phyloP scores from a whole-genome alignment of 2,329 filamentous ascomycete genomes.

The Elsinoe necatrix region DNA sequence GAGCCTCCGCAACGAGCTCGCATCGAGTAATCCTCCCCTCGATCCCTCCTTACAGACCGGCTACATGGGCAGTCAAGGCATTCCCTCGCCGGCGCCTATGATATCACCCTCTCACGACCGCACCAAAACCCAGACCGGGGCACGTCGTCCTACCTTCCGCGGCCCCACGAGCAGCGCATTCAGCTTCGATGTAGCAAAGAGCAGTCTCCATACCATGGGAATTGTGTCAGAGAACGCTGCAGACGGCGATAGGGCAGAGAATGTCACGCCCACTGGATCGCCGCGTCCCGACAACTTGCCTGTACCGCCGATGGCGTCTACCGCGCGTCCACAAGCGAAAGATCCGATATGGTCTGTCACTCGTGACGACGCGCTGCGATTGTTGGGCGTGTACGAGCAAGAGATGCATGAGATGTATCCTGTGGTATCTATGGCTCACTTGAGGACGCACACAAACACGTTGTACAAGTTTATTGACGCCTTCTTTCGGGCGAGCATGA shows the following conservation, averaged over 20 bases:
- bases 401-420: slow-evolving; percentile 92
- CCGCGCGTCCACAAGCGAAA: slow-evolving; percentile 30
- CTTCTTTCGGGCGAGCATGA: slow-evolving; percentile 50
- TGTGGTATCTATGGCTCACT: slow-evolving; percentile 62
- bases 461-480: slow-evolving; percentile 68
- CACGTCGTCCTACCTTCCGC: slow-evolving; percentile 55
- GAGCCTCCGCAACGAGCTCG: slow-evolving; percentile 49
- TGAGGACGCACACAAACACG: slow-evolving; percentile 61
- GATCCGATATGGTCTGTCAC: slow-evolving; percentile 76
- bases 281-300: slow-evolving; percentile 29
- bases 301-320: slow-evolving; percentile 33
- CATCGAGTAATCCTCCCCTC: slow-evolving; percentile 29
- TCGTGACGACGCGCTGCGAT: slow-evolving; percentile 68
- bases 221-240: slow-evolving; percentile 63
- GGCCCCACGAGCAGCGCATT: slow-evolving; percentile 81
- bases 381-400: slow-evolving; percentile 76
- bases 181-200: slow-evolving; percentile 78
- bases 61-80: not conserved
- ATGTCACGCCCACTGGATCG: slow-evolving; percentile 44
- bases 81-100: not conserved
- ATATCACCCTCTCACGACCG: slow-evolving; percentile 19
- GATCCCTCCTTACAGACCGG: slow-evolving; percentile 28
- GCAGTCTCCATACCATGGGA: slow-evolving; percentile 81
- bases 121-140: slow-evolving; percentile 20
- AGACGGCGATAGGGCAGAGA: slow-evolving; percentile 46